Evolutionary conservation across 371 early-diverging fungal species (phyloP), one percentile per base, ranked within the genome.

Genomic region (Mucor circinelloides): DNA sequence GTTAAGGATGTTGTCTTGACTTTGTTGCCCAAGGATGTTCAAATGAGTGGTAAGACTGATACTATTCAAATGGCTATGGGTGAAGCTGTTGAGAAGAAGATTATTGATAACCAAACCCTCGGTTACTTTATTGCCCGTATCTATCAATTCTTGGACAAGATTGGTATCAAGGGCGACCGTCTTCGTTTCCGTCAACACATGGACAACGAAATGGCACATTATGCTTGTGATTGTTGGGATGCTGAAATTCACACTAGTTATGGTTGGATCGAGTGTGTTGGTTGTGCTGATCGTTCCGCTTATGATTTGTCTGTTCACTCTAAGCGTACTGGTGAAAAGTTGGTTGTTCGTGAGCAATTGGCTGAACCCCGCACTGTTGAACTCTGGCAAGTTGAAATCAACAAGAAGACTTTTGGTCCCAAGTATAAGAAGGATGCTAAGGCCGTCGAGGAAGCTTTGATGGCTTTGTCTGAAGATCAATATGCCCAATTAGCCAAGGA

Each of bases 181-280:
- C 84, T 99, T 34, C 93, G 99, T 55, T 97, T 99, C 91, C 92
- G 99, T 78, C 99, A 99, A 83, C 99, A 99, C 81, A 94, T 99
- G 93, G 85, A 88, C 54, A 99, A 99, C 84, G 99, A 99, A 86
- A 99, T 99, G 99, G 99, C 99, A 32, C 99, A 99, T 86, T 99
- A 99, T 78, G 99, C 99, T 17, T 92, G 93, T 79, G 99, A 98
- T 85, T 99, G 99, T 86, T 98, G 98, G 98, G 99, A 98, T 80
- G 98, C 98, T 59, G 99, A 98, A 82, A 97, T 98, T 74, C 80
- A 92, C 69, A 92, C 89, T 70, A 91, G 91, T 73, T 94, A 92
- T 68, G 99, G 99, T 63, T 99, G 99, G 99, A 94, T 99, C 78
- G 99, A 99, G 83, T 99, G 99, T 80, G 99, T 99, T 65, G 99